phyloP scores from a whole-genome alignment of 768 basidiomycete genomes.

The Boletellus sp. region DNA sequence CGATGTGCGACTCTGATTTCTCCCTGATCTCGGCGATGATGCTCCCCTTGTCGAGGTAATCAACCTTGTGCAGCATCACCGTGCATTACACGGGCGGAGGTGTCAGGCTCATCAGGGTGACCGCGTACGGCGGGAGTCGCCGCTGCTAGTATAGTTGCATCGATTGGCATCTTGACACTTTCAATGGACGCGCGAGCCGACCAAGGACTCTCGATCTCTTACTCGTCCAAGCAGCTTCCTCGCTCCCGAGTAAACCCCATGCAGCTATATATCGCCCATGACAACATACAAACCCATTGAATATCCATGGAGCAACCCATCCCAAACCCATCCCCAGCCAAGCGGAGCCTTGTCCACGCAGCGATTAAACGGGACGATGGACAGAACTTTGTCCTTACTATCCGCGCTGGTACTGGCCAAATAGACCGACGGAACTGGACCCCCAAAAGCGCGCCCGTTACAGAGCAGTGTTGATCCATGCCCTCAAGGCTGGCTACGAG shows the following conservation, averaged over 20 bases:
- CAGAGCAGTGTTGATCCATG: slow-evolving; percentile 48
- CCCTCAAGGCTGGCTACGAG: slow-evolving; percentile 61
- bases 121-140: too few species aligned
- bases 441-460: slow-evolving; percentile 56
- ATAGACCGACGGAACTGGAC: slow-evolving; percentile 57
- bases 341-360: too few species aligned
- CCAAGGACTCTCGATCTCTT: too few species aligned
- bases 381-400: slow-evolving; percentile 47
- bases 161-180: too few species aligned
- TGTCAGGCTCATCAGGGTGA: slow-evolving; percentile 50
- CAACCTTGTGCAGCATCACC: slow-evolving; percentile 88
- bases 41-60: slow-evolving; percentile 79
- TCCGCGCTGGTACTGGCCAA: slow-evolving; percentile 79
- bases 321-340: too few species aligned
- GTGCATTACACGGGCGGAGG: slow-evolving; percentile 83
- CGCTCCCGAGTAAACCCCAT: too few species aligned
- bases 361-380: neutral
- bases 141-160: neutral
- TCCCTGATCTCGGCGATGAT: slow-evolving; percentile 83
- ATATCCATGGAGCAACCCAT: too few species aligned
- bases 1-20: slow-evolving; percentile 80
- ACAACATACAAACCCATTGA: too few species aligned
- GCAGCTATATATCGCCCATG: too few species aligned
- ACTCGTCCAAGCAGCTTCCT: too few species aligned
- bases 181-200: too few species aligned